Evolutionary conservation across 257 asterid species (phyloP), one percentile per base, ranked within the genome.

Genomic region (Fraxinus excelsior): DNA sequence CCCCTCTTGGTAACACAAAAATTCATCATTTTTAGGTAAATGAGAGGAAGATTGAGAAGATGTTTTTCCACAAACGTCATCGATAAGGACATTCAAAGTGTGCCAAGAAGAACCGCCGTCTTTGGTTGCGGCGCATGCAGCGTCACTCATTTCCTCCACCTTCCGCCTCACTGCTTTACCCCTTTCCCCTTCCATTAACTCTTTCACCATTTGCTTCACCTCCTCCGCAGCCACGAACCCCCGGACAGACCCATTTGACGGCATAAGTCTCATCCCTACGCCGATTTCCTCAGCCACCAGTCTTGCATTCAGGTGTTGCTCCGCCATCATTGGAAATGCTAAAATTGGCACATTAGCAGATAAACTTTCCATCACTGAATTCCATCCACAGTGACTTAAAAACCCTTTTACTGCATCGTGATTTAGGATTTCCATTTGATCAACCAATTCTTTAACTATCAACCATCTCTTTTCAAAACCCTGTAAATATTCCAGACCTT

Each of bases 311-410:
- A 91, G 0, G 28, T 89, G 92, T 74, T 92, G 96, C 44, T 92
- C 97, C 60, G 97, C 97, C 88, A 91, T 88, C 25, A 91, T 77
- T 13, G 97, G 97, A 75, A 91, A 13, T 2, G 92, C 94, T 0
- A 92, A 70, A 13, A 92, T 79, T 19, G 97, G 94, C 18, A 91
- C 94, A 0, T 83, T 83, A 35, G 90, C 86, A 53, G 80, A 80
- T 46, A 91, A 64, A 71, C 96, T 84, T 68, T 92, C 97, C 70
- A 74, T 14, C 73, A 87, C 90, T 11, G 97, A 92, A 76, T 92
- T 92, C 96, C 97, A 92, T 72, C 97, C 97, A n/a, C 97, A 92
- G 44, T 93, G 97, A 76, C 94, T 88, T 80, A 93, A 49, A 76
- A 90, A 88, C 64, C 93, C 94, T 9, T 69, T 79, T 4, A 90